Percentiles rank a stretch among this genome's conserved stretches.
Conservation (phyloP, 345 rosid genomes). For the Linum lewisii region DNA sequence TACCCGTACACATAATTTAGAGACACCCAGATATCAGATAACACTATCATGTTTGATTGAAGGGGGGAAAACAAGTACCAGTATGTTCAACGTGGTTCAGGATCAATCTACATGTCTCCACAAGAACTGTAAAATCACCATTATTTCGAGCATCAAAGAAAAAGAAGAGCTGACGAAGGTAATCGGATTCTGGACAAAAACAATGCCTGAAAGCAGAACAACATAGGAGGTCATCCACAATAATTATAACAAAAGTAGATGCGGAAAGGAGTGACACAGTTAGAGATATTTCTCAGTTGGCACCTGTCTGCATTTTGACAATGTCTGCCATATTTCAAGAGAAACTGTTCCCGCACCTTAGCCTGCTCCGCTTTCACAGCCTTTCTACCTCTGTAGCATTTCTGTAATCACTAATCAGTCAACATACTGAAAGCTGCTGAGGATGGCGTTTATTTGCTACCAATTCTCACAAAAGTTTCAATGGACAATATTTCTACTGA, state of each 20-base stretch:
- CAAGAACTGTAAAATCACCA: constrained; percentile 49
- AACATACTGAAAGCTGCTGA: constrained; percentile 20
- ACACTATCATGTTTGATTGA: neutral
- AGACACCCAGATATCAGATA: neutral
- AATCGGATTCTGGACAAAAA: constrained; percentile 79
- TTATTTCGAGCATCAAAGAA: constrained; percentile 52
- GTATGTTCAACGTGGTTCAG: constrained; percentile 36
- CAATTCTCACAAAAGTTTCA: constrained; percentile 1
- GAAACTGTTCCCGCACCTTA: constrained; percentile 61
- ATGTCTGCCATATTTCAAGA: constrained; percentile 42
- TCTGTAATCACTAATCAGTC: constrained; percentile 50
- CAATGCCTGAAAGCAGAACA: constrained; percentile 48
- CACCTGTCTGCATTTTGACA: constrained; percentile 81
- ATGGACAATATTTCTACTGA: neutral
- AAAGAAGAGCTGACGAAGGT: constrained; percentile 67
- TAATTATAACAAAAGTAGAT: neutral
- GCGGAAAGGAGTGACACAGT: neutral
- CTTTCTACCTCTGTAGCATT: constrained; percentile 92
- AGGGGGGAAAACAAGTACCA: constrained; percentile 28
- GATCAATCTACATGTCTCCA: constrained; percentile 59
- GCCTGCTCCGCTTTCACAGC: constrained; percentile 50
- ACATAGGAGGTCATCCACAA: constrained; percentile 3
- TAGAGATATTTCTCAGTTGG: neutral
- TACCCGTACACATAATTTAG: neutral
- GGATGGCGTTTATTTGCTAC: neutral